Percentiles rank a stretch among this genome's conserved stretches.
Evolutionary conservation across 1,284 basidiomycete genomes (phyloP).

Genomic region (Pholiota adiposa): DNA sequence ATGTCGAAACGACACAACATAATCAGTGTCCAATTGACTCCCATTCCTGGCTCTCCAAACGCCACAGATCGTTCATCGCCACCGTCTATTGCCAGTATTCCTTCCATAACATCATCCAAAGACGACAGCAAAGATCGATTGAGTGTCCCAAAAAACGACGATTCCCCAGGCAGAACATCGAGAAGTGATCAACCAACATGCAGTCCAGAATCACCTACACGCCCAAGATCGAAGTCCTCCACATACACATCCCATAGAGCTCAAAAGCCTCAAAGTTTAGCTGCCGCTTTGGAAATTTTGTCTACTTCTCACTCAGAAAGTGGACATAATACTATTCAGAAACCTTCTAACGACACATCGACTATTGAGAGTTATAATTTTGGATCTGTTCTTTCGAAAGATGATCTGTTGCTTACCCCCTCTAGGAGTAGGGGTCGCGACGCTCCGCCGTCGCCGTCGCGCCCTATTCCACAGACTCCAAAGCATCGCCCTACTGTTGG

Average conservation of each 20-base stretch:
- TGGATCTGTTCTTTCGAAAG: slow-evolving; percentile 30
- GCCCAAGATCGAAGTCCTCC: slow-evolving; percentile 51
- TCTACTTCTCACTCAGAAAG: slow-evolving; percentile 50
- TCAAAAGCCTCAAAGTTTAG: slow-evolving; percentile 57
- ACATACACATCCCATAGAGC: slow-evolving; percentile 50
- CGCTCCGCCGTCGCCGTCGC: slow-evolving; percentile 44
- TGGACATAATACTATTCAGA: slow-evolving; percentile 33
- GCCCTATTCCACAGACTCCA: slow-evolving; percentile 42
- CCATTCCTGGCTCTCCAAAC: slow-evolving; percentile 66
- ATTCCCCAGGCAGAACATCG: slow-evolving; percentile 27
- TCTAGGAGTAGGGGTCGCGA: slow-evolving; percentile 33
- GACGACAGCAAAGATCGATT: slow-evolving; percentile 23
- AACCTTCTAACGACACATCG: slow-evolving; percentile 24
- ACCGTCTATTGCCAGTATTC: slow-evolving; percentile 43
- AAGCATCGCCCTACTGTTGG: slow-evolving; percentile 46
- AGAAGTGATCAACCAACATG: slow-evolving; percentile 29
- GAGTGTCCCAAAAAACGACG: slow-evolving; percentile 23
- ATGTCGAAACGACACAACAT: slow-evolving; percentile 32
- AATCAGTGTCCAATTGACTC: slow-evolving; percentile 48
- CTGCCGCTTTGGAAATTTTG: slow-evolving; percentile 61
- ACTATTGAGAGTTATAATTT: slow-evolving; percentile 36
- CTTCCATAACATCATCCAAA: slow-evolving; percentile 26
- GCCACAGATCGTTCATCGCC: slow-evolving; percentile 53
- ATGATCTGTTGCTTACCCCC: slow-evolving; percentile 32
- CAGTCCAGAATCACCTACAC: slow-evolving; percentile 38